Conservation (phyloP, 345 rosid species). For the Eucalyptus tenuipes region DNA sequence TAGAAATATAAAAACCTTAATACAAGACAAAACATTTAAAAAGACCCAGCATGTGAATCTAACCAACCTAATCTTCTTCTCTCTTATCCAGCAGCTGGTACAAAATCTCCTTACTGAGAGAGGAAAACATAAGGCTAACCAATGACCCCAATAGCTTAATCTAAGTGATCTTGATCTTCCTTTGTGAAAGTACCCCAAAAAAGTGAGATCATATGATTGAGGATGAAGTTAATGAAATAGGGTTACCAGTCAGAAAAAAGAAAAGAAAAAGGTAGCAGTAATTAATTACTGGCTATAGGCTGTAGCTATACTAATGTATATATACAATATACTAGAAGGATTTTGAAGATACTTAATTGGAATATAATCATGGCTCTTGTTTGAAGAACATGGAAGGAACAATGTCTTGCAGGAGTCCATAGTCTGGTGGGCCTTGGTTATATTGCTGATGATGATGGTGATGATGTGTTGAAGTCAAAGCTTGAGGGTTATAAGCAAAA, state of each 20-base stretch:
- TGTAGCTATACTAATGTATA: neutral
- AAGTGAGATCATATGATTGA: neutral
- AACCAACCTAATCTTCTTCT: neutral
- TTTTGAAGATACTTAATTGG: neutral
- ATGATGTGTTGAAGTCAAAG: neutral
- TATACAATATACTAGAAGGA: neutral
- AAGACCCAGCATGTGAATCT: neutral
- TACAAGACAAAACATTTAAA: neutral
- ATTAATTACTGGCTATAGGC: neutral
- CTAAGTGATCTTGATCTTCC: neutral
- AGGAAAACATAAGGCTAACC: neutral
- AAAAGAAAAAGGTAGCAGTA: neutral
- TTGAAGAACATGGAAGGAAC: constrained; percentile 60
- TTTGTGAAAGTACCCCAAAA: neutral
- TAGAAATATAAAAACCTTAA: neutral
- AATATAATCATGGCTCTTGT: constrained; percentile 38
- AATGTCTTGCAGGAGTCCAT: constrained; percentile 72
- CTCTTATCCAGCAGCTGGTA: neutral
- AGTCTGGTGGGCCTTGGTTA: constrained; percentile 35
- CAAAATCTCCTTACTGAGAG: neutral
- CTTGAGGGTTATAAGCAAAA: neutral
- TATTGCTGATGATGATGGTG: constrained; percentile 1
- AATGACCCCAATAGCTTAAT: neutral
- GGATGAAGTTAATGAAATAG: neutral
- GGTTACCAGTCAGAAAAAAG: neutral